Conservation (phyloP, 108 stramenopile species). For the Fragilariopsis cylindrus region DNA sequence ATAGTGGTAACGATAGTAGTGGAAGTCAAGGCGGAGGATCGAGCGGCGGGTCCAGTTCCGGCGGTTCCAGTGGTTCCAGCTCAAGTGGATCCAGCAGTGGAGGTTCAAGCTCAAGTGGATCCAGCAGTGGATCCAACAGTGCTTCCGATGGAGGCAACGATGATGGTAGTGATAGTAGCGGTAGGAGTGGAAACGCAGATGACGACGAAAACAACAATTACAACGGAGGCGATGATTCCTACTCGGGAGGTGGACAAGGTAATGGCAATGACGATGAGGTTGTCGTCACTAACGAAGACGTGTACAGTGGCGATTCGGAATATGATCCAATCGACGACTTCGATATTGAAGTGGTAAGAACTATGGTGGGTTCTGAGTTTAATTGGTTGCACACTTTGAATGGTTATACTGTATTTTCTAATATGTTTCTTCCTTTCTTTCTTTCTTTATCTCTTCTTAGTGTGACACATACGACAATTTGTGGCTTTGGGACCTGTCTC, state of each 20-base stretch:
- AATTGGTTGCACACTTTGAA: not conserved
- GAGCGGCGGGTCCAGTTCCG: slow-evolving; percentile 9
- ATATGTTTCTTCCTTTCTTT: not conserved
- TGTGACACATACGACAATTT: slow-evolving; percentile 57
- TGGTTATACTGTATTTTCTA: not conserved
- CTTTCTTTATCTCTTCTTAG: slow-evolving; percentile 28
- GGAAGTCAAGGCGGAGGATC: slow-evolving; percentile 17
- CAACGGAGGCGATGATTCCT: not conserved
- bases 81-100: not conserved
- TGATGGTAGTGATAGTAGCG: not conserved
- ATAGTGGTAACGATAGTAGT: slow-evolving; percentile 12
- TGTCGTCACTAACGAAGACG: slow-evolving; percentile 34
- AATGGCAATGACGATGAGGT: slow-evolving; percentile 6
- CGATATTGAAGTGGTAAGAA: slow-evolving; percentile 36
- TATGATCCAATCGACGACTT: slow-evolving; percentile 42
- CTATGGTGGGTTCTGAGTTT: not conserved
- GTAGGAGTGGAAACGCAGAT: not conserved
- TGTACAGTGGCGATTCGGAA: slow-evolving; percentile 12
- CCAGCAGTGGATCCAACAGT: not conserved
- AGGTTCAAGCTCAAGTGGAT: not conserved
- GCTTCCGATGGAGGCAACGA: not conserved
- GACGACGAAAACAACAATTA: not conserved
- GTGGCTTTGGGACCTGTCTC: slow-evolving; percentile 67
- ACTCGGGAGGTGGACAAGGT: not conserved
- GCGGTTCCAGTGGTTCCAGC: not conserved